Percentiles rank a stretch among this genome's conserved stretches.
Conservation (phyloP, 2,329 filamentous ascomycete species). For the Fonsecaea multimorphosa region DNA sequence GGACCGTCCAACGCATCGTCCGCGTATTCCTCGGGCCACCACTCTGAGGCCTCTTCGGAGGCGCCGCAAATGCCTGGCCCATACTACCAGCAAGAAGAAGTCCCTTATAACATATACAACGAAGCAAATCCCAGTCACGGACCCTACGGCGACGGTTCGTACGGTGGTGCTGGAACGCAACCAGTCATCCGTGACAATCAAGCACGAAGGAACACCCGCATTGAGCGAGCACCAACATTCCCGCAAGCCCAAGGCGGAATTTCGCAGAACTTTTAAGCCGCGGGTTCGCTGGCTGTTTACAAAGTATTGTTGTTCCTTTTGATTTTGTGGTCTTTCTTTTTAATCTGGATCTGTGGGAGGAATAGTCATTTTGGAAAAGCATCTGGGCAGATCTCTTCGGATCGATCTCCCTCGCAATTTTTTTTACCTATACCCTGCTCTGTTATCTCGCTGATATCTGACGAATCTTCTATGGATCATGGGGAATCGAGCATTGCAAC, state of each 20-base stretch:
- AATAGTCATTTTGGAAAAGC: slow-evolving; percentile 9
- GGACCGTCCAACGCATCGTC: slow-evolving; percentile 96
- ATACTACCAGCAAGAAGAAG: slow-evolving; percentile 62
- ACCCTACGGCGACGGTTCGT: slow-evolving; percentile 62
- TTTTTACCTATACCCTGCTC: slow-evolving; percentile 18
- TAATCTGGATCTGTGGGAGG: neutral
- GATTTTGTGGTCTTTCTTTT: slow-evolving; percentile 4
- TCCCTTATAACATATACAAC: slow-evolving; percentile 59
- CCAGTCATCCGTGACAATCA: slow-evolving; percentile 93
- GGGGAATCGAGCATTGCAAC: neutral
- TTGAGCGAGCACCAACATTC: slow-evolving; percentile 87
- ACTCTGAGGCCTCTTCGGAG: slow-evolving; percentile 68
- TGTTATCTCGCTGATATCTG: neutral
- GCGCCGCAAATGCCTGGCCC: slow-evolving; percentile 53
- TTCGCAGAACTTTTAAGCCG: slow-evolving; percentile 85
- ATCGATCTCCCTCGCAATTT: neutral
- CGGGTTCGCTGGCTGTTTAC: neutral
- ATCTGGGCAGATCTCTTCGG: slow-evolving; percentile 6
- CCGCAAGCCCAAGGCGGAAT: slow-evolving; percentile 85
- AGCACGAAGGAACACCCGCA: slow-evolving; percentile 89
- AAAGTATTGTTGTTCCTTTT: neutral
- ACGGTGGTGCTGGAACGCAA: slow-evolving; percentile 60
- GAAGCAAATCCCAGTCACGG: slow-evolving; percentile 52
- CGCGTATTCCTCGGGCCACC: slow-evolving; percentile 73
- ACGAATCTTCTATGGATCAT: slow-evolving; percentile 15